Base-by-base conservation (phyloP, 176 grass and related monocot species). In the Oryza australiensis region DNA sequence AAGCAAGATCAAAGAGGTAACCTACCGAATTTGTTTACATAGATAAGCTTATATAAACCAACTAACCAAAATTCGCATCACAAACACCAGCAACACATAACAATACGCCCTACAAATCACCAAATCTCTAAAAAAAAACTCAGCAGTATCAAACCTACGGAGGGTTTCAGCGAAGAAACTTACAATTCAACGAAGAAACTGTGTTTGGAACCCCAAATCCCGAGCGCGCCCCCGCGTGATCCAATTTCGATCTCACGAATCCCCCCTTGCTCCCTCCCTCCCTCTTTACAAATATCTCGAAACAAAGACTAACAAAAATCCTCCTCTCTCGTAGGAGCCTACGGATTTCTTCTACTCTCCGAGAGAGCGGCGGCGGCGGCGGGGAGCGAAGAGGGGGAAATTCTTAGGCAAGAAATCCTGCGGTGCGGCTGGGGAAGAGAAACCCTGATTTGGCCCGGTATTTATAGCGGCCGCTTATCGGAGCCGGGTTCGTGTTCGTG, bases 201-300 rank as follows among this genome's bases (percentile, higher is more conserved):
- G 75, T 83, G 80, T 79, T 42, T 62, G 30, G 63, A 29, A 64
- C 10, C 74, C 81, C 73, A 0, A 22, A 83, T 74, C 75, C 84
- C 80, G 88, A 90, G 88, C 88, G 18, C 84, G 88, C 88, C 84
- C 33, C 33, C 88, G 79, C 79, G 41, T 89, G 78, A 20, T 90
- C 48, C 79, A 49, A 66, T 79, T 69, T 68, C 37, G 84, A 86
- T 83, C 84, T 79, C 69, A 74, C 7, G 63, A 86, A 90, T 14
- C 22, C 71, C 71, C 71, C 78, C 62, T 69, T 67, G 64, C 22
- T 7, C 11, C 26, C 78, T 46, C 11, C 26, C 78, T 46, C 12
- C 48, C 79, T 62, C 68, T 73, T 67, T 28, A 68, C 78, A 5
- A 73, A 40, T 65, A 77, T 33, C 78, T 62, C 87, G 57, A 64